Base-by-base conservation (phyloP, 768 basidiomycete species). In the Boletus eberwhitei region DNA sequence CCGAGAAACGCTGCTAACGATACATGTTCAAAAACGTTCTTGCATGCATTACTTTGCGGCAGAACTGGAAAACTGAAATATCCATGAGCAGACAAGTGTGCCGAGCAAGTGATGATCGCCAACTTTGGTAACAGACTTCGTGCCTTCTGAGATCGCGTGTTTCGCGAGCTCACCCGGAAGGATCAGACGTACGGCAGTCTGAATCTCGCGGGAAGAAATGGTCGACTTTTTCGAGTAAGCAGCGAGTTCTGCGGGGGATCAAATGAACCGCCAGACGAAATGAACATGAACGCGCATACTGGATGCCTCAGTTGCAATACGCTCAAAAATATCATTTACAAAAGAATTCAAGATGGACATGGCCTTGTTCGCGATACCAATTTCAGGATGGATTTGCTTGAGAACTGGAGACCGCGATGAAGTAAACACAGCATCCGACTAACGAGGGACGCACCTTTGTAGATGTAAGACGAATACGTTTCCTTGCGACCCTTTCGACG, bases 331-430 rank as follows among this genome's bases (percentile, higher is more conserved):
- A 64, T 97, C 93, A 66, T 94, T 94, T 67, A 97, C 93, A 69
- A 97, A 97, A 54, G 88, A 91, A 81, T 96, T 96, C 53, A 97
- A 75, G 69, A 97, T 95, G 57, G 93, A 89, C 92, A 96, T 95
- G 21, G 93, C 93, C 81, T 96, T 96, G 86, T 97, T 98, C 52
- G 94, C 95, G 77, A 98, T 98, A 87, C 95, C 96, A 48, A 93
- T 98, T 69, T 98, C 96, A 48, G 95, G 93, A 79, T 98, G 96
- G 55, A 98, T 95, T 78, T 98, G 93, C 76, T 92, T 93, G 58
- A 96, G 84, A 64, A 95, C 93, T 93, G 21, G 19, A 38, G 43
- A 60, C 35, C 24, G 39, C 17, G n/a, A 38, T 62, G 17, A 59
- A 26, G 22, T 13, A 24, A 36, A 39, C 11, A 29, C 47, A 51